Evolutionary conservation across 208 protist species (phyloP).

Genomic region (Angomonas desouzai): DNA sequence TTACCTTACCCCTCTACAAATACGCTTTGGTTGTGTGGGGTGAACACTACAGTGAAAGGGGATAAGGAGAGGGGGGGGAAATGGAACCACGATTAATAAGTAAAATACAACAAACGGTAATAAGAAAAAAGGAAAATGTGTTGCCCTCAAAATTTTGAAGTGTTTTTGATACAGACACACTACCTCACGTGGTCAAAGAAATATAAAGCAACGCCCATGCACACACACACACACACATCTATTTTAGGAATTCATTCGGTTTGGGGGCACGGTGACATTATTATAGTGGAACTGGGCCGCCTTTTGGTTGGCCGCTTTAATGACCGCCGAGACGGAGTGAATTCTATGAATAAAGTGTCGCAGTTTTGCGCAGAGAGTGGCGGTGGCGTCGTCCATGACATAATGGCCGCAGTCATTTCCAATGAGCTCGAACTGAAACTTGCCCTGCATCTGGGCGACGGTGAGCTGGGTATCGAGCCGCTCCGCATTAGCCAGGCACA

Average conservation of each 20-base stretch:
- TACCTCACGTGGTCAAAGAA: too few relatives aligned
- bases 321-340: constrained; percentile 4
- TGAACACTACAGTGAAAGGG: constrained; percentile 1
- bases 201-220: too few relatives aligned
- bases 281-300: constrained; percentile 23
- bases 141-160: too few relatives aligned
- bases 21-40: neutral
- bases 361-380: constrained; percentile 43
- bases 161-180: too few relatives aligned
- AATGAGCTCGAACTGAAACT: constrained; percentile 92
- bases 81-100: too few relatives aligned
- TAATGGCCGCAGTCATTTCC: constrained; percentile 84
- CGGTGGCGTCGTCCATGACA: constrained; percentile 89
- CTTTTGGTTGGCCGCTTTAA: neutral
- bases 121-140: too few relatives aligned
- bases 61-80: too few relatives aligned
- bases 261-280: constrained; percentile 28
- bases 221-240: too few relatives aligned
- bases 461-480: constrained; percentile 86
- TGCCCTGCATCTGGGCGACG: constrained; percentile 93
- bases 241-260: constrained; percentile 10
- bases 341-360: constrained; percentile 64
- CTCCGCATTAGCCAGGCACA: constrained; percentile 84
- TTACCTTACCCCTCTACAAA: neutral
- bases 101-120: too few relatives aligned